Evolutionary conservation across 164 flowering plant genomes (phyloP).

Genomic region (Magnolia officinalis): DNA sequence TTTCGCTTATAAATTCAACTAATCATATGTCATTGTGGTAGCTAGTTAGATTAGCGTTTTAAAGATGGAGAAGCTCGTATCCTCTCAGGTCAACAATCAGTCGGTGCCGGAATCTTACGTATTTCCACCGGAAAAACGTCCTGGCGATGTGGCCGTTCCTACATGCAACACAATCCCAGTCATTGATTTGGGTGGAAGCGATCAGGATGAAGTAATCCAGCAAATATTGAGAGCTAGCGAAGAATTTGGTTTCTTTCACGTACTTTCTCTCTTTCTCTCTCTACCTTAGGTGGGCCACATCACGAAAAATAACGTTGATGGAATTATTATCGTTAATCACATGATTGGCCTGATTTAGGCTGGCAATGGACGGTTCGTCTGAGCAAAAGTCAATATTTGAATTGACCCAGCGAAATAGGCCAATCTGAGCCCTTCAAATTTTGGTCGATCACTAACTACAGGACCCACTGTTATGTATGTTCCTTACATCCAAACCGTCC

Average conservation of each 20-base stretch:
- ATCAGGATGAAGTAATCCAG: not conserved
- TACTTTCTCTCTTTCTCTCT: not conserved
- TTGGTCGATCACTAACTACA: too few species aligned
- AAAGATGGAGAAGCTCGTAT: conserved; percentile 27
- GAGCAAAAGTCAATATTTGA: too few species aligned
- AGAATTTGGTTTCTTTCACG: conserved; percentile 1
- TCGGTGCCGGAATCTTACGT: conserved; percentile 28
- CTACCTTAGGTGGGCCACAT: too few species aligned
- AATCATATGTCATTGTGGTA: not conserved
- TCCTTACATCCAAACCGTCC: too few species aligned
- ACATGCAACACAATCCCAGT: conserved; percentile 22
- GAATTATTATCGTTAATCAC: too few species aligned
- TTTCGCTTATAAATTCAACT: too few species aligned
- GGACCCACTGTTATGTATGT: too few species aligned
- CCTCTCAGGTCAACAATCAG: conserved; percentile 22
- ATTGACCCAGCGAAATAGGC: too few species aligned
- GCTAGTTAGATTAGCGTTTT: not conserved
- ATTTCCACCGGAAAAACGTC: conserved; percentile 23
- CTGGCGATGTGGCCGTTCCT: conserved; percentile 20
- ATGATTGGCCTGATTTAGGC: too few species aligned
- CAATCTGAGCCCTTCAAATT: too few species aligned
- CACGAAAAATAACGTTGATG: too few species aligned
- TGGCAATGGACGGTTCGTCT: too few species aligned
- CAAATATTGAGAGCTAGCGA: not conserved
- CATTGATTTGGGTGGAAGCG: conserved; percentile 22